A percentile compares a stretch with the other conserved stretches of the same genome.
Evolutionary conservation across 139 green algal species (phyloP).

Genomic region (Auxenochlorella pyrenoidosa): DNA sequence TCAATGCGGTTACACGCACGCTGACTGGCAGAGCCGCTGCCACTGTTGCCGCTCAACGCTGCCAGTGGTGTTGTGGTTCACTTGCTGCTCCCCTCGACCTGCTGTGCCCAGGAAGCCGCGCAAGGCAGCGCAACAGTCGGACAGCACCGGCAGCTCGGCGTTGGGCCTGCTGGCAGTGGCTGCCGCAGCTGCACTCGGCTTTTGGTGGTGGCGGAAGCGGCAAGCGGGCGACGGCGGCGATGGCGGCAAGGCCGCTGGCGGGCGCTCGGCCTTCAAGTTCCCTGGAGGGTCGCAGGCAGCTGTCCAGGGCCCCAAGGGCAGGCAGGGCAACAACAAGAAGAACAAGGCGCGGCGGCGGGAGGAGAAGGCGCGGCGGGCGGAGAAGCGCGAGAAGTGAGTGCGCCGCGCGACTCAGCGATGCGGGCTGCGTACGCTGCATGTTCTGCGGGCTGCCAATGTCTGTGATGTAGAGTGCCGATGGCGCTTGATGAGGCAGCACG

Average conservation of each 20-base stretch:
- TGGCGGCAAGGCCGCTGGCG: neutral
- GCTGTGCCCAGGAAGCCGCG: neutral
- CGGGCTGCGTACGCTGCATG: neutral
- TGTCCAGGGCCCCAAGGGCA: neutral
- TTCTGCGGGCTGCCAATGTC: too few species aligned
- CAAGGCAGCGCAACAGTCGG: neutral
- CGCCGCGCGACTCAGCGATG: neutral
- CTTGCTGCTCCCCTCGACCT: too few species aligned
- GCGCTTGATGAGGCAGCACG: too few species aligned
- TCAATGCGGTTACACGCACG: too few species aligned
- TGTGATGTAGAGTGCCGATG: too few species aligned
- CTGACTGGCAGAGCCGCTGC: neutral
- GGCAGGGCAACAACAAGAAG: conserved; percentile 20
- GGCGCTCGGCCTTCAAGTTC: conserved; percentile 21
- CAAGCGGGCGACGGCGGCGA: neutral
- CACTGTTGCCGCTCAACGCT: neutral
- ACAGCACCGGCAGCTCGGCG: conserved; percentile 1
- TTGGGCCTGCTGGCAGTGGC: conserved; percentile 16
- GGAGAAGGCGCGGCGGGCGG: conserved; percentile 29
- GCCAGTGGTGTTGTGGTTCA: too few species aligned
- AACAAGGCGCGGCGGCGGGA: conserved; percentile 18
- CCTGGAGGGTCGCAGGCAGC: neutral
- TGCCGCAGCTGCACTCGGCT: neutral
- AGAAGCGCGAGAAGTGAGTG: conserved; percentile 24
- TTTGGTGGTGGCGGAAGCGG: conserved; percentile 27